These are phyloP conservation scores for Candida argentea DNA, from an alignment of 805 yeast species.

Conservation along the genomic window DNA sequence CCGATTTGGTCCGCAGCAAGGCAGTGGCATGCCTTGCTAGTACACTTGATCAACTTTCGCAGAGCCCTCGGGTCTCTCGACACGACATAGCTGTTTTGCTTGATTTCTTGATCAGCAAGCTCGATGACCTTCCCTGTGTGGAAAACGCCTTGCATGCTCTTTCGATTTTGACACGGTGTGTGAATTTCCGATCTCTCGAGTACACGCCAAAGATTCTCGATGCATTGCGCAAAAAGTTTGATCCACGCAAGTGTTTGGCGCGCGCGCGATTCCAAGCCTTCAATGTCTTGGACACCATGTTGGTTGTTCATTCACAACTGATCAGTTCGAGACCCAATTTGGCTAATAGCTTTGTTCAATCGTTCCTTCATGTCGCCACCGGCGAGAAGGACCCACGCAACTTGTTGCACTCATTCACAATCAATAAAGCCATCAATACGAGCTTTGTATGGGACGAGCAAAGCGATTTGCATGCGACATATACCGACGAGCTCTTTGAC, in stretches of 20 bases:
- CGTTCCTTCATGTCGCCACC: conserved; percentile 59
- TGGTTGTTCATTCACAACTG: conserved; percentile 7
- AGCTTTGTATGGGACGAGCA: conserved; percentile 19
- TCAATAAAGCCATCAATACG: conserved; percentile 39
- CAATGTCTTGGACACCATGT: conserved; percentile 30
- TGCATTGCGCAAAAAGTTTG: conserved; percentile 21
- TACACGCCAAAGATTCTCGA: conserved; percentile 6
- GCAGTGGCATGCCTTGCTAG: conserved; percentile 32
- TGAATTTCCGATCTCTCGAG: conserved; percentile 27
- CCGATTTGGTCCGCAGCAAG: conserved; percentile 39
- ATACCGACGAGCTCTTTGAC: conserved; percentile 68
- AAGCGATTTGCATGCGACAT: conserved; percentile 26
- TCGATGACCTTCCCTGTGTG: conserved; percentile 53
- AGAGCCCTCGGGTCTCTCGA: conserved; percentile 15
- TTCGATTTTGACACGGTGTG: conserved; percentile 39
- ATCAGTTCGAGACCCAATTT: too few relatives aligned
- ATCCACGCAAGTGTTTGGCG: conserved; percentile 51
- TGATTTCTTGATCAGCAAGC: conserved; percentile 53
- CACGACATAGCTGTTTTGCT: conserved; percentile 42
- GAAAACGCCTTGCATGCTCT: conserved; percentile 47
- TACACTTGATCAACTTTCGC: conserved; percentile 18
- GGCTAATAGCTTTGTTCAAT: conserved; percentile 35
- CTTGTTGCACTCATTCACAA: conserved; percentile 55
- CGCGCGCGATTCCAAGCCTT: conserved; percentile 53
- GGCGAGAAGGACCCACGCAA: conserved; percentile 96